Conservation (phyloP, 768 basidiomycete genomes). For the Crucibulum laeve region DNA sequence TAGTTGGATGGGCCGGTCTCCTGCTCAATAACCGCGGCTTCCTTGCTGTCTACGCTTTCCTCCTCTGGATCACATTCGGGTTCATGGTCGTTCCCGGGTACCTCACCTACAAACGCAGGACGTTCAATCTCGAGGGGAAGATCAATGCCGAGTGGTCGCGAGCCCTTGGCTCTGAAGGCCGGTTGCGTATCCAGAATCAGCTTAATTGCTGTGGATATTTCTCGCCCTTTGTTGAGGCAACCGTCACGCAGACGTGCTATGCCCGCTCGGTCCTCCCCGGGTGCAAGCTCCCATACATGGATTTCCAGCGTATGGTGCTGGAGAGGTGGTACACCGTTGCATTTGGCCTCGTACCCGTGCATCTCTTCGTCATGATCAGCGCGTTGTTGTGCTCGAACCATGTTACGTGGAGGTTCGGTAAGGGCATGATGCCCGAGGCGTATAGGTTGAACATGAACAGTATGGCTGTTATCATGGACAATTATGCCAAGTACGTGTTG, state of each 20-base stretch:
- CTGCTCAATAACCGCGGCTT: conserved; percentile 84
- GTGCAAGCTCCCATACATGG: conserved; percentile 63
- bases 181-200: conserved; percentile 68
- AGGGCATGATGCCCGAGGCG: conserved; percentile 84
- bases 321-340: conserved; percentile 58
- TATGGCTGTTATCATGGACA: conserved; percentile 82
- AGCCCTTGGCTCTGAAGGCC: conserved; percentile 48
- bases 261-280: conserved; percentile 66
- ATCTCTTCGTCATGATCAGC: conserved; percentile 58
- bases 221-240: conserved; percentile 76
- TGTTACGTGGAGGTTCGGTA: conserved; percentile 82
- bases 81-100: conserved; percentile 76
- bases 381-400: conserved; percentile 75
- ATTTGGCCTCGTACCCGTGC: conserved; percentile 65
- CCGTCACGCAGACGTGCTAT: conserved; percentile 69
- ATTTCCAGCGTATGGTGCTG: conserved; percentile 51
- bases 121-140: conserved; percentile 67
- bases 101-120: conserved; percentile 63
- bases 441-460: conserved; percentile 67
- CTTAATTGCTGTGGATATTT: conserved; percentile 79
- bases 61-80: conserved; percentile 72
- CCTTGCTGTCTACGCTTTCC: conserved; percentile 73
- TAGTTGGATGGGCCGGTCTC: conserved; percentile 80
- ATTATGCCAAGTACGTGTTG: conserved; percentile 68
- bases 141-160: conserved; percentile 72